Base-by-base conservation (phyloP, 2,329 filamentous ascomycete species). In the Gremmenia infestans region DNA sequence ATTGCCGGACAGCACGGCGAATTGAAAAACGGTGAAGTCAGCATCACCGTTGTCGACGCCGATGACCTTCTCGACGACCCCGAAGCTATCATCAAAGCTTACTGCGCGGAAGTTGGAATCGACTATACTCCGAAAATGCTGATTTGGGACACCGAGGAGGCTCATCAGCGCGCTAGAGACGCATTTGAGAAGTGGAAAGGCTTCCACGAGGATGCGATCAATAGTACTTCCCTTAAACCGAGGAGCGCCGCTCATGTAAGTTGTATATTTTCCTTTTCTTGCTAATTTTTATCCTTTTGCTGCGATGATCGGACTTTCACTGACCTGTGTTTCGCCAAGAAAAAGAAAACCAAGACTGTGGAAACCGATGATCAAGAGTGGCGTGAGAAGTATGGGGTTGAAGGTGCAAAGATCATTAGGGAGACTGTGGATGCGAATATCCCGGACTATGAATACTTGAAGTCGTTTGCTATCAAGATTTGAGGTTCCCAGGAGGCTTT, bases 101-200 rank as follows among this genome's bases (percentile, higher is more conserved):
- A 91, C 74, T 97, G 93, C 76, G 80, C 85, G 63, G 87, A 86
- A 63, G 89, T 91, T 14, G 91, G 87, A 25, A 79, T 97, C 57
- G 81, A 88, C 15, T 99, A 87, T 72, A 76, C 76, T 46, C 82
- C 84, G 0, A 77, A 82, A 14, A 96, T 97, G 92, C 78, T 99
- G 60, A 78, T 81, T 56, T 97, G 94, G 94, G 82, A 88, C 60
- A 84, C 86, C 28, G 84, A 87, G 52, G 86, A 88, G 61, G 86
- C 87, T 65, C 85, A 91, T 64, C 65, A 74, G 51, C 76, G 81
- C 59, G 93, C 92, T 3, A 78, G 81, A 63, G 79, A 83, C 60
- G 86, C 85, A 17, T 97, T 97, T 74, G 91, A 92, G 74, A 97
- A 99, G 77, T 97, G 94, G 94, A 88, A 86, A 64, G 94, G 94